Conservation (phyloP, 768 basidiomycete species). For the Amanita subjunquillea region DNA sequence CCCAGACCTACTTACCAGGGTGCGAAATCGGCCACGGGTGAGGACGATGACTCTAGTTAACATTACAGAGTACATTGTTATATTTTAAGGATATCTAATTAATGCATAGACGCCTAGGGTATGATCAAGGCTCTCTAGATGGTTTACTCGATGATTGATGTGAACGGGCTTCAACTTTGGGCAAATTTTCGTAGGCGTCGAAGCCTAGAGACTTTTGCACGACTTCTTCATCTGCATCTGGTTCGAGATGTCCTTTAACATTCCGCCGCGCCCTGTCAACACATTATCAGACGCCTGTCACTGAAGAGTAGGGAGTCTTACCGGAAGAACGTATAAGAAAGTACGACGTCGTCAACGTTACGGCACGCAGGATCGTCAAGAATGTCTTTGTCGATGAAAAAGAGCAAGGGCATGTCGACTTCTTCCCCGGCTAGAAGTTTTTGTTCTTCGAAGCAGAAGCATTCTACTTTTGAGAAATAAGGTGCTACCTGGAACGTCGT, state of each 20-base stretch:
- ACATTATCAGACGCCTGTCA: background rate
- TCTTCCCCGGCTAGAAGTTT: slow-evolving; percentile 90
- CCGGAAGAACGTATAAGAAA: slow-evolving; percentile 99
- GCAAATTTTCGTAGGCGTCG: slow-evolving; percentile 45
- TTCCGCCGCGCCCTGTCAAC: slow-evolving; percentile 72
- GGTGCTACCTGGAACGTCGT: slow-evolving; percentile 67
- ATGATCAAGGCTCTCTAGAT: background rate
- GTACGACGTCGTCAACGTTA: slow-evolving; percentile 81
- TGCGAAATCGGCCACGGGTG: background rate
- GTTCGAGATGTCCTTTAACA: slow-evolving; percentile 75
- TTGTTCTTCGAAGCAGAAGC: slow-evolving; percentile 99
- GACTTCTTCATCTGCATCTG: slow-evolving; percentile 75
- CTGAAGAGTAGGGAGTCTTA: slow-evolving; percentile 21
- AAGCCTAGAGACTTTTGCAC: slow-evolving; percentile 79
- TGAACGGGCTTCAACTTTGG: slow-evolving; percentile 20
- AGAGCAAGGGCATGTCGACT: slow-evolving; percentile 95
- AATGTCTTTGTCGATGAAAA: slow-evolving; percentile 98
- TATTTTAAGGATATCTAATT: background rate
- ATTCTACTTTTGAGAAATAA: slow-evolving; percentile 98
- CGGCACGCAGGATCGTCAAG: slow-evolving; percentile 86
- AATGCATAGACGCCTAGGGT: background rate
- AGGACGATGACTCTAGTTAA: background rate
- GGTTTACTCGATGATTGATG: background rate
- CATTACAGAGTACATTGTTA: background rate
- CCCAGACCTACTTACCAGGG: slow-evolving; percentile 16